Conservation (phyloP, 176 grass and related monocot species). For the Lolium perenne region DNA sequence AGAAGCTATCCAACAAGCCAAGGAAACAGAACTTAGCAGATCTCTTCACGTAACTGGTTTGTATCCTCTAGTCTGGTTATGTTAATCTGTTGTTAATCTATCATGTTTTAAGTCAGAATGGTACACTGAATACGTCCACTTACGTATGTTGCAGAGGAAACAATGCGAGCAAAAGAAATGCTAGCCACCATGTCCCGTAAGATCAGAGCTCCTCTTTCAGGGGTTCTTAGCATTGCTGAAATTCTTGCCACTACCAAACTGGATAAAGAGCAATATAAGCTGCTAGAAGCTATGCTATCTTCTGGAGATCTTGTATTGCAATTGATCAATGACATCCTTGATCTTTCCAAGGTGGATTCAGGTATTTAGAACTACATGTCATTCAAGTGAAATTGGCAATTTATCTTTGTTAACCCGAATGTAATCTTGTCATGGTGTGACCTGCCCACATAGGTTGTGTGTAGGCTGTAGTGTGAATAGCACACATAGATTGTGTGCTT, state of each 20-base stretch:
- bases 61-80: slow-evolving; percentile 30
- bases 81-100: slow-evolving; percentile 8
- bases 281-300: slow-evolving; percentile 92
- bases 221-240: slow-evolving; percentile 93
- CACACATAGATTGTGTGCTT: too few species aligned
- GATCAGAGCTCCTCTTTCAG: slow-evolving; percentile 92
- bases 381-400: neutral
- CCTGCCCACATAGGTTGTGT: too few species aligned
- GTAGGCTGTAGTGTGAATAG: too few species aligned
- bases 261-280: slow-evolving; percentile 78
- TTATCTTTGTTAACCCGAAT: slow-evolving; percentile 23
- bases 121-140: slow-evolving; percentile 34
- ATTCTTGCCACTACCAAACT: slow-evolving; percentile 78
- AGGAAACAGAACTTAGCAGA: slow-evolving; percentile 90
- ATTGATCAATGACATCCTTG: slow-evolving; percentile 96
- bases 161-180: slow-evolving; percentile 98
- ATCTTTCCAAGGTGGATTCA: slow-evolving; percentile 99
- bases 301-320: slow-evolving; percentile 97
- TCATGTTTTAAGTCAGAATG: slow-evolving; percentile 1
- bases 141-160: slow-evolving; percentile 74
- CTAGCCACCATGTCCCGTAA: slow-evolving; percentile 97
- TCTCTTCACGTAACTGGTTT: slow-evolving; percentile 87
- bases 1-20: slow-evolving; percentile 91
- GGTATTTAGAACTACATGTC: slow-evolving; percentile 52
- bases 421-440: too few species aligned